Base-by-base conservation (phyloP, 129 eudicot species). In the Lonicera japonica region DNA sequence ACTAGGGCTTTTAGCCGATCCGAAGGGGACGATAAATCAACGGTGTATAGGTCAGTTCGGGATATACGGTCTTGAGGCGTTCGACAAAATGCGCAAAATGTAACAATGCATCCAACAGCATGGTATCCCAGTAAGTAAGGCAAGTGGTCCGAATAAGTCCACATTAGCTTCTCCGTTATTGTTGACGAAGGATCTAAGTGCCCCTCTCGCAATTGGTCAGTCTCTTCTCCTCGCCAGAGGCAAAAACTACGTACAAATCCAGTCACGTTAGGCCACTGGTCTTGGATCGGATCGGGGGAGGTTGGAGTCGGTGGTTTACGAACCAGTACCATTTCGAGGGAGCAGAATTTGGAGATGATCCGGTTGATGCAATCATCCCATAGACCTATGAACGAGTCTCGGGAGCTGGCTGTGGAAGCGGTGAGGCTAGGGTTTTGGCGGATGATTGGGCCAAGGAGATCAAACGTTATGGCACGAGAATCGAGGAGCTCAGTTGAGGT, bases 341-440 rank as follows among this genome's bases (percentile, higher is more conserved):
- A 72, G 56, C 72, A 73, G 46, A 87, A 83, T 47, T 76, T 87
- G 29, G 88, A 73, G 0, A 87, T 18, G 11, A 81, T 69, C 20
- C 88, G 73, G 54, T 87, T 87, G 73, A 87, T 83, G 72, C 88
- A 81, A 81, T 87, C 95, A 21, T 87, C 95, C 95, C 95, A 87
- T 4, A 87, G 67, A 54, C 82, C 82, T 4, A 87, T 69, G 70
- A 75, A 87, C 0, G 95, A 83, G 50, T 87, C 95, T 40, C 92
- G 56, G 25, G 48, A 41, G 2, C 83, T 61, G 6, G 81, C 24
- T 9, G 81, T 64, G 38, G 80, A 3, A 1, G 73, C 50, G 0
- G 75, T 75, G 22, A 87, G 76, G 47, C 70, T 73, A 46, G 91
- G 88, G 75, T 73, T 80, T 59, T 83, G 25, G 19, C 88, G 83